phyloP scores from a whole-genome alignment of 805 yeast species.

The Candida golubevii region DNA sequence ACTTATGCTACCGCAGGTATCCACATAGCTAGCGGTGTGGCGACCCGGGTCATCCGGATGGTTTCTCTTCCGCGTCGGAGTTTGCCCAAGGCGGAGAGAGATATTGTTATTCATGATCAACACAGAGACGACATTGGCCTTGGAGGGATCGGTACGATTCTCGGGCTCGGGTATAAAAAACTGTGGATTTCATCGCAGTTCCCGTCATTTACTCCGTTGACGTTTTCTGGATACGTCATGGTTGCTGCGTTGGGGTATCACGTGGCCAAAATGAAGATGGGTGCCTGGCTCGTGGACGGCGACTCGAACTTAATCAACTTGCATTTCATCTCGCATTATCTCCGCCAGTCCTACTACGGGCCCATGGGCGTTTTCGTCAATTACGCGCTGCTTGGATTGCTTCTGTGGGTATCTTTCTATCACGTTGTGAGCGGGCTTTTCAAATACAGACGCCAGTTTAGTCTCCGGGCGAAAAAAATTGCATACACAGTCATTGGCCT shows the following conservation, averaged over 20 bases:
- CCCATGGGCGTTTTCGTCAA: constrained; percentile 11
- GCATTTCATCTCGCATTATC: constrained; percentile 41
- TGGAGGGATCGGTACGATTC: constrained; percentile 55
- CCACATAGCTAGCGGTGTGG: constrained; percentile 55
- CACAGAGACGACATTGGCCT: constrained; percentile 48
- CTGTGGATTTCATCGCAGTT: constrained; percentile 40
- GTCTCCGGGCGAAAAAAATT: constrained; percentile 35
- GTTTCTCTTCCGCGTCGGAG: constrained; percentile 6
- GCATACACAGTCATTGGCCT: constrained; percentile 42
- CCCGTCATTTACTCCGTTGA: constrained; percentile 51
- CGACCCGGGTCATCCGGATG: constrained; percentile 29
- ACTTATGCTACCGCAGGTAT: constrained; percentile 42
- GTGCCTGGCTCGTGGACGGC: constrained; percentile 56
- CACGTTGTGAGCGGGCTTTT: constrained; percentile 54
- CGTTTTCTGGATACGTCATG: constrained; percentile 56
- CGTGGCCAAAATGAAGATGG: constrained; percentile 40
- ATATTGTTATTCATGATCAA: constrained; percentile 26
- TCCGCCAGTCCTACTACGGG: constrained; percentile 13
- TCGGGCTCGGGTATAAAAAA: constrained; percentile 52
- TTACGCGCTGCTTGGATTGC: constrained; percentile 14
- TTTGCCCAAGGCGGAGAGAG: constrained; percentile 9
- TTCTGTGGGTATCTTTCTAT: constrained; percentile 34
- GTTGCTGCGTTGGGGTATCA: constrained; percentile 45
- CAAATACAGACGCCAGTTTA: constrained; percentile 40
- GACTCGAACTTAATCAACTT: constrained; percentile 56